A percentile compares a stretch with the other conserved stretches of the same genome.
These are phyloP conservation scores for Nakaseomyces sp. DNA, from an alignment of 1,139 yeast genomes.

Conservation along the genomic window DNA sequence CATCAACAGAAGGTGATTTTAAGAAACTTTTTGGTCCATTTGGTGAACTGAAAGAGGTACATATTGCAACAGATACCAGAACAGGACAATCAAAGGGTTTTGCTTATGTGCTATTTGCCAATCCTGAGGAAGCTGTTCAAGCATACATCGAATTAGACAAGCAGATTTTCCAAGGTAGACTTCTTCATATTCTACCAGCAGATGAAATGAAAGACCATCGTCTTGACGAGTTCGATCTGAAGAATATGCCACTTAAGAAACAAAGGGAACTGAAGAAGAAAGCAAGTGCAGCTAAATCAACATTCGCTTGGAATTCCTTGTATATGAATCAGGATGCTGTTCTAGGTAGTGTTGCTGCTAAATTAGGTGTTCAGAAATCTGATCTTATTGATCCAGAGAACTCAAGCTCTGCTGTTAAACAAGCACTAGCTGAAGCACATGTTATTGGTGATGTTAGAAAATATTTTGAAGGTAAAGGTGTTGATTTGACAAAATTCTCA, in stretches of 20 bases:
- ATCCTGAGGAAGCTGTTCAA: slow-evolving; percentile 59
- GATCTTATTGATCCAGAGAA: slow-evolving; percentile 82
- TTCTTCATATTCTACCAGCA: slow-evolving; percentile 82
- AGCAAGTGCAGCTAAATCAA: slow-evolving; percentile 73
- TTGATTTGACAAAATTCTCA: slow-evolving; percentile 68
- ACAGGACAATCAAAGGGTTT: slow-evolving; percentile 90
- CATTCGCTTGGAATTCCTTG: slow-evolving; percentile 92
- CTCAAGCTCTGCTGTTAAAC: slow-evolving; percentile 88
- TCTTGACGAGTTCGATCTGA: slow-evolving; percentile 81
- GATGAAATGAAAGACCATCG: slow-evolving; percentile 69
- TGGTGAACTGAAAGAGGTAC: slow-evolving; percentile 70
- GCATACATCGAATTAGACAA: slow-evolving; percentile 75
- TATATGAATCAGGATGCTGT: slow-evolving; percentile 90
- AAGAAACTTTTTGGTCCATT: slow-evolving; percentile 36
- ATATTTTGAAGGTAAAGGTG: slow-evolving; percentile 76
- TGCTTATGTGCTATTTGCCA: slow-evolving; percentile 68
- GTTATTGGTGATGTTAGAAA: slow-evolving; percentile 85
- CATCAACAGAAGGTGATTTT: slow-evolving; percentile 76
- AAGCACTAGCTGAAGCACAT: slow-evolving; percentile 95
- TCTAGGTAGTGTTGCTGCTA: slow-evolving; percentile 76
- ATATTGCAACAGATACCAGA: slow-evolving; percentile 82
- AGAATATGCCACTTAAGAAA: slow-evolving; percentile 83
- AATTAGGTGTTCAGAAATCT: slow-evolving; percentile 73
- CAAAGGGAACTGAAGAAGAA: slow-evolving; percentile 79
- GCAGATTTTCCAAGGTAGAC: slow-evolving; percentile 87